Conservation (phyloP, 768 basidiomycete species). For the Amanita molliuscula region DNA sequence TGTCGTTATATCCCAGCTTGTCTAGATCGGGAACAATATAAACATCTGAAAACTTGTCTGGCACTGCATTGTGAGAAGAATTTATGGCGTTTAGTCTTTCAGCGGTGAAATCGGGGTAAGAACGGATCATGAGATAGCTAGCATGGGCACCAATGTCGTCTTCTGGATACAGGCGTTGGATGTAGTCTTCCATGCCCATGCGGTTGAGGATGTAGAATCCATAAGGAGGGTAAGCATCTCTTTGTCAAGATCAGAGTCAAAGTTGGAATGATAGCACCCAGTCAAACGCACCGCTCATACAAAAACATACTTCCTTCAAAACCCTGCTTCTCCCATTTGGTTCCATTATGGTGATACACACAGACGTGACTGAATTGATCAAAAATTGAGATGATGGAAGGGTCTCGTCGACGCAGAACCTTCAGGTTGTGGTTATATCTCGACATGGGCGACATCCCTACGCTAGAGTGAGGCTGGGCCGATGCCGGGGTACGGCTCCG, state of each 20-base stretch:
- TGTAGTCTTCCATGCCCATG: conserved; percentile 69
- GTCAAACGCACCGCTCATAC: conserved; percentile 59
- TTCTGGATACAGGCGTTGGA: conserved; percentile 66
- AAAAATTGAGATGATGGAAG: conserved; percentile 69
- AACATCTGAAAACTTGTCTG: conserved; percentile 38
- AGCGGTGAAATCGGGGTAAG: conserved; percentile 59
- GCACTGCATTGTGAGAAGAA: conserved; percentile 14
- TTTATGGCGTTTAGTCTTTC: conserved; percentile 31
- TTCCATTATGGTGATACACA: conserved; percentile 63
- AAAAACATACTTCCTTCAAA: conserved; percentile 87
- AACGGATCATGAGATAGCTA: conserved; percentile 63
- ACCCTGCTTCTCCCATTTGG: conserved; percentile 77
- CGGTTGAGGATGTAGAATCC: conserved; percentile 82
- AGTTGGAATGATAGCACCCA: conserved; percentile 1
- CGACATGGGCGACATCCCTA: conserved; percentile 54
- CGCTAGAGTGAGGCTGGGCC: conserved; percentile 14
- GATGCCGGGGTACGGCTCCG: conserved; percentile 9
- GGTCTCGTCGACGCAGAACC: conserved; percentile 68
- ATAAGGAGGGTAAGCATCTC: conserved; percentile 71
- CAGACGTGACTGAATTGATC: conserved; percentile 87
- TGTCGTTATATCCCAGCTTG: conserved; percentile 32
- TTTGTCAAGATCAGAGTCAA: conserved; percentile 18
- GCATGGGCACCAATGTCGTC: conserved; percentile 58
- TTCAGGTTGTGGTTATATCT: conserved; percentile 73
- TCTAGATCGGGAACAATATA: conserved; percentile 39